phyloP scores from a whole-genome alignment of 805 yeast genomes.

The Helenozyma rhizophorensis region DNA sequence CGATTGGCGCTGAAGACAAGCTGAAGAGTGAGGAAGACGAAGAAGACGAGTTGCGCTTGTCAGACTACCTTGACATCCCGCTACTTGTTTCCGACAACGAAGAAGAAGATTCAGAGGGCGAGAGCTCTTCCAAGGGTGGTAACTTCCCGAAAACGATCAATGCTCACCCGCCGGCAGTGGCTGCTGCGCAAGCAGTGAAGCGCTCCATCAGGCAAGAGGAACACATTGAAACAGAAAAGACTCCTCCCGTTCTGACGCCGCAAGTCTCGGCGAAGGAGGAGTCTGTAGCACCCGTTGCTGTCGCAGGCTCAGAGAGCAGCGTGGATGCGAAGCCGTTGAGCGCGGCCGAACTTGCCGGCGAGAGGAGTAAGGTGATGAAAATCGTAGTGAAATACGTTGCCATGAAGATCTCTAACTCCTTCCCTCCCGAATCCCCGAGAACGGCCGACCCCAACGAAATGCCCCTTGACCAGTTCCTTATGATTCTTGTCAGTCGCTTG shows the following conservation, averaged over 20 bases:
- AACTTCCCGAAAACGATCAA: neutral
- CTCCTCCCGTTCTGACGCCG: neutral
- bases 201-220: conserved; percentile 17
- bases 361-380: conserved; percentile 37
- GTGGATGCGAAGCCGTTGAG: conserved; percentile 1
- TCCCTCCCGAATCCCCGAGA: conserved; percentile 36
- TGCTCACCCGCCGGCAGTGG: neutral
- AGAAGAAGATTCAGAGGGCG: conserved; percentile 27
- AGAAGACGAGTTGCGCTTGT: conserved; percentile 12
- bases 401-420: conserved; percentile 39
- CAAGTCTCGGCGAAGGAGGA: too few relatives aligned
- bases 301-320: neutral
- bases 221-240: conserved; percentile 1
- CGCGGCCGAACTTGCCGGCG: conserved; percentile 23
- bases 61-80: conserved; percentile 27
- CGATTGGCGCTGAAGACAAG: neutral
- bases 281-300: neutral
- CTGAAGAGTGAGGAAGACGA: neutral
- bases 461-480: conserved; percentile 37
- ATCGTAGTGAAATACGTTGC: conserved; percentile 40
- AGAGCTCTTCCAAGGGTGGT: conserved; percentile 10
- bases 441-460: conserved; percentile 22
- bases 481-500: conserved; percentile 35
- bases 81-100: conserved; percentile 28
- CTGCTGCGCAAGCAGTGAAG: conserved; percentile 19